Conservation (phyloP, 306 rosid species). For the Amphicarpaea edgeworthii region DNA sequence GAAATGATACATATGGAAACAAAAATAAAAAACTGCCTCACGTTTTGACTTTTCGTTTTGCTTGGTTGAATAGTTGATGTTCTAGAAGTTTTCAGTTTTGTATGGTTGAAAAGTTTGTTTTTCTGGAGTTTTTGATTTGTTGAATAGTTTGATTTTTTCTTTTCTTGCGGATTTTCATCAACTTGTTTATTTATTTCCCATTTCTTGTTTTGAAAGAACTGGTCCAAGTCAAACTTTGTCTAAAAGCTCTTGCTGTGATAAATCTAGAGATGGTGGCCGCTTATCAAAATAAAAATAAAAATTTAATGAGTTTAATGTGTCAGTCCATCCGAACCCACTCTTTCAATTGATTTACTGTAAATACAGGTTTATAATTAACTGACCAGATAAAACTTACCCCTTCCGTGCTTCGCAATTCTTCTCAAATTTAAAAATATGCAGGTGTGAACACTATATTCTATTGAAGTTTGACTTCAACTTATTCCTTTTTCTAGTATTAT, state of each 20-base stretch:
- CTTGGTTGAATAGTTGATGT: background rate
- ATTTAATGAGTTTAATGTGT: too few species aligned
- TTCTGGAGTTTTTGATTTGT: background rate
- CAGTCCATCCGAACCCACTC: too few species aligned
- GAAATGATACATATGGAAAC: background rate
- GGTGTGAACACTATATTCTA: background rate
- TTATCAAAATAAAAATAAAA: too few species aligned
- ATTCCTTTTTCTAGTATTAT: background rate
- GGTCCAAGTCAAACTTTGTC: constrained; percentile 12
- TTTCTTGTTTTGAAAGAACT: constrained; percentile 2
- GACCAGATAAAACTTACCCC: too few species aligned
- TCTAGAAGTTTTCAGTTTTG: background rate
- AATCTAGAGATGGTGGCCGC: too few species aligned
- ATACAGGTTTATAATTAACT: too few species aligned
- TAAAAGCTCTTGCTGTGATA: background rate
- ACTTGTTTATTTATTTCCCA: background rate
- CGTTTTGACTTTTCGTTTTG: background rate
- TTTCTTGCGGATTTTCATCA: constrained; percentile 25
- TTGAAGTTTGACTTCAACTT: too few species aligned
- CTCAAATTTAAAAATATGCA: too few species aligned
- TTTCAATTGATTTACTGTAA: too few species aligned
- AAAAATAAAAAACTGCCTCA: background rate
- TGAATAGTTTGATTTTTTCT: background rate
- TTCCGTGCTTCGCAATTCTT: too few species aligned
- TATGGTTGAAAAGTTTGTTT: background rate